A percentile compares a stretch with the other conserved stretches of the same genome.
phyloP scores from a whole-genome alignment of 306 rosid species.

The Quercus rubra region DNA sequence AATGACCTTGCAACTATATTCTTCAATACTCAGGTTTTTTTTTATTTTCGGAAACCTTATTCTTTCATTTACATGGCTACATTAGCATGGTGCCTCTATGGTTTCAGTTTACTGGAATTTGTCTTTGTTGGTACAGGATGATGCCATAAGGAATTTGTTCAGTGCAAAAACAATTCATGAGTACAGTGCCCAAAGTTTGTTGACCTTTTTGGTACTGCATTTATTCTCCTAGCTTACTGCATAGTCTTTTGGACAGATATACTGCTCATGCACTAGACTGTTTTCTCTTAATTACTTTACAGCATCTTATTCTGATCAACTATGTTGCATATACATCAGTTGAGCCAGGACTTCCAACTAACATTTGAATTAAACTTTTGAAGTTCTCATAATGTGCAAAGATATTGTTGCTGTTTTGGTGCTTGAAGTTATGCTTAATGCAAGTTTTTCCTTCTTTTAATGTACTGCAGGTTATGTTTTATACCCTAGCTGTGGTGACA shows the following conservation, averaged over 20 bases:
- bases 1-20: slow-evolving; percentile 98
- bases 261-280: not conserved
- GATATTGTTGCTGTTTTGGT: not conserved
- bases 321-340: not conserved
- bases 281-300: not conserved
- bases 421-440: slow-evolving; percentile 6
- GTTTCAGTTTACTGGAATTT: slow-evolving; percentile 9
- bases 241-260: slow-evolving; percentile 3
- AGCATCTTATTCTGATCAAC: not conserved
- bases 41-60: slow-evolving; percentile 15
- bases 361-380: not conserved
- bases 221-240: slow-evolving; percentile 23
- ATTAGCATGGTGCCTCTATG: not conserved
- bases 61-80: not conserved
- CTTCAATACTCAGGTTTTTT: slow-evolving; percentile 89
- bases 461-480: slow-evolving; percentile 84
- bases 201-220: slow-evolving; percentile 83
- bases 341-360: not conserved
- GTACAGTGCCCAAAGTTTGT: slow-evolving; percentile 88
- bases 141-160: slow-evolving; percentile 96
- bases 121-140: slow-evolving; percentile 64
- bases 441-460: slow-evolving; percentile 18
- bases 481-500: slow-evolving; percentile 84
- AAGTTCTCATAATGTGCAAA: not conserved
- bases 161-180: slow-evolving; percentile 97